These are phyloP conservation scores for Blastobotrys aristatus DNA, from an alignment of 1,139 yeast species.

Conservation along the genomic window DNA sequence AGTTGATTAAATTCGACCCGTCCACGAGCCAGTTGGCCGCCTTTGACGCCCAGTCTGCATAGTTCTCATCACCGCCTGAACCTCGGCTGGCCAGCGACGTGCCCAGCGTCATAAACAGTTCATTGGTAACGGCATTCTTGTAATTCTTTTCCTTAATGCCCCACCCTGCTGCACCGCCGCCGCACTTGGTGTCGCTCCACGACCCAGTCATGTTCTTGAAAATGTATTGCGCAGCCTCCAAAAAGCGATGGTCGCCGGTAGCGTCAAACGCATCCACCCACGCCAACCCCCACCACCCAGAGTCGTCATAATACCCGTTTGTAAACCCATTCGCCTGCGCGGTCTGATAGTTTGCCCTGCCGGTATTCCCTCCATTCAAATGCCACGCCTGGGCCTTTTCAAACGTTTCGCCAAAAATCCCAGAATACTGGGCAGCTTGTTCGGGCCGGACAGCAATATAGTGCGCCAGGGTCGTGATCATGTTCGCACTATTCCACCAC, in stretches of 20 bases:
- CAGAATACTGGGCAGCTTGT: neutral
- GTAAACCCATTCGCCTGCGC: constrained; percentile 17
- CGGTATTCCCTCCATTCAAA: neutral
- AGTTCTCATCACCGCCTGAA: constrained; percentile 5
- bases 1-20: constrained; percentile 14
- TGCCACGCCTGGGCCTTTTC: constrained; percentile 14
- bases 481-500: constrained; percentile 20
- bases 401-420: constrained; percentile 11
- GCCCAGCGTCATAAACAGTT: constrained; percentile 17
- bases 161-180: constrained; percentile 10
- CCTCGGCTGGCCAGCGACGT: constrained; percentile 17
- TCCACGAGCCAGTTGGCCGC: constrained; percentile 18
- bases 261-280: constrained; percentile 19
- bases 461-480: constrained; percentile 11
- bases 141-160: constrained; percentile 20
- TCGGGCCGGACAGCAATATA: neutral
- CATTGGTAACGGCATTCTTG: constrained; percentile 21
- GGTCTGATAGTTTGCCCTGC: neutral
- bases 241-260: constrained; percentile 13
- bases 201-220: constrained; percentile 17
- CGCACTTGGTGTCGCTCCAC: constrained; percentile 17
- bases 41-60: constrained; percentile 17
- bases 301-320: constrained; percentile 20
- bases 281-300: constrained; percentile 23
- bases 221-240: constrained; percentile 16